A percentile compares a stretch with the other conserved stretches of the same genome.
Evolutionary conservation across 495 filamentous ascomycete species (phyloP).

Genomic region (Tuber melanosporum): DNA sequence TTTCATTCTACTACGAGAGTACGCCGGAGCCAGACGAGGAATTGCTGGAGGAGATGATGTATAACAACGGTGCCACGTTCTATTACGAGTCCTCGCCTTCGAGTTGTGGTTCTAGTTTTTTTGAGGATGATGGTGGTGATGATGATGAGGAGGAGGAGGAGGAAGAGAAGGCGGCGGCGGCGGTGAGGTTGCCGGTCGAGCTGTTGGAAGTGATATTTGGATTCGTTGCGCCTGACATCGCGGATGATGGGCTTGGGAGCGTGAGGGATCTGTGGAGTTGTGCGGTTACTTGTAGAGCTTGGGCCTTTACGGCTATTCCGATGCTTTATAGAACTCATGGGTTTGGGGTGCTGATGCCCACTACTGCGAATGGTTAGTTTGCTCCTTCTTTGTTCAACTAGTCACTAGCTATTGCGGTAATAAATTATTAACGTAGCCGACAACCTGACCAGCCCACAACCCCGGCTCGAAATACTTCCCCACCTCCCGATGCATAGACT

Average conservation of each 20-base stretch:
- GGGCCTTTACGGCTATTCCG: constrained; percentile 34
- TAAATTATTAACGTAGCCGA: constrained; percentile 7
- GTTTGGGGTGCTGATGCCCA: constrained; percentile 38
- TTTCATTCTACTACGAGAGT: constrained; percentile 33
- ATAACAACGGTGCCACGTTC: constrained; percentile 28
- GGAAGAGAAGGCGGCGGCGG: constrained; percentile 19
- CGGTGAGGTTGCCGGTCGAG: constrained; percentile 32
- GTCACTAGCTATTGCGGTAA: neutral
- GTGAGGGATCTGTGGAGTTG: constrained; percentile 36
- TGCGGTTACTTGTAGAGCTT: constrained; percentile 37
- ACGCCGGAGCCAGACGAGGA: constrained; percentile 30
- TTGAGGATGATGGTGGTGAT: neutral
- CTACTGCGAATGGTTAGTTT: constrained; percentile 12
- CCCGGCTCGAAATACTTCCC: constrained; percentile 28
- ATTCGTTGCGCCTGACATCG: constrained; percentile 28
- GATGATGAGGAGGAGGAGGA: neutral
- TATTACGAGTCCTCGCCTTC: constrained; percentile 31
- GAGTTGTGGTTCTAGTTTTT: constrained; percentile 15
- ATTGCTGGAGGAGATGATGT: constrained; percentile 15
- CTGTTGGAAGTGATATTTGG: constrained; percentile 39
- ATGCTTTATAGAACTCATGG: constrained; percentile 40
- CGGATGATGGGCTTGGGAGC: constrained; percentile 30
- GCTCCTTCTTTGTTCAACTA: neutral
- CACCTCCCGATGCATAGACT: constrained; percentile 35
- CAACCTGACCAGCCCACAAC: constrained; percentile 3